A percentile compares a stretch with the other conserved stretches of the same genome.
Conservation (phyloP, 2,329 filamentous ascomycete species). For the Davidsoniella australis region DNA sequence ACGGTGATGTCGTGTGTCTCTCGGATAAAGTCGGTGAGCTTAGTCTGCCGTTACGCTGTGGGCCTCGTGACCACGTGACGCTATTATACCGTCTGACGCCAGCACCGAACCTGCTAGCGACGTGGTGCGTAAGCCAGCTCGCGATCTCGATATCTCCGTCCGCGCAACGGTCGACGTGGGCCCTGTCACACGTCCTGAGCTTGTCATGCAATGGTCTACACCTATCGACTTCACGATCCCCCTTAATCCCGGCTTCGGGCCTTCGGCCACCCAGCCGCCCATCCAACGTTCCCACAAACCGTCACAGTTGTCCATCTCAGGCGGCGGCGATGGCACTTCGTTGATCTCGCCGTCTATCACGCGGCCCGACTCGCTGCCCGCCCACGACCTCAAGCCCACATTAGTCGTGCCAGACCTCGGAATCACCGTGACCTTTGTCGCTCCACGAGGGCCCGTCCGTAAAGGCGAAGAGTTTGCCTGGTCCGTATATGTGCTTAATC, state of each 20-base stretch:
- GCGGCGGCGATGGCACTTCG: constrained; percentile 32
- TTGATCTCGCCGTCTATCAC: constrained; percentile 38
- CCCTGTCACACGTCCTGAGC: constrained; percentile 38
- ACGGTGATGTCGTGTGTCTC: constrained; percentile 29
- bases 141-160: constrained; percentile 42
- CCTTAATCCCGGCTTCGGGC: constrained; percentile 45
- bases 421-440: constrained; percentile 58
- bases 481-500: constrained; percentile 62
- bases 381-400: constrained; percentile 30
- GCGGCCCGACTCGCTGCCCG: constrained; percentile 42
- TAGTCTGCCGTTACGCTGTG: constrained; percentile 40
- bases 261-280: constrained; percentile 33
- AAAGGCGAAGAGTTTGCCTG: constrained; percentile 54
- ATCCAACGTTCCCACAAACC: constrained; percentile 45
- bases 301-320: constrained; percentile 43
- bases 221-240: constrained; percentile 51
- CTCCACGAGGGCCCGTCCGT: constrained; percentile 36
- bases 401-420: constrained; percentile 40
- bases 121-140: constrained; percentile 28
- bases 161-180: constrained; percentile 40
- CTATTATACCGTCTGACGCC: constrained; percentile 53
- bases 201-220: constrained; percentile 52
- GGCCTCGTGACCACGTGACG: constrained; percentile 58
- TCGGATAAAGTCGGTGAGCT: constrained; percentile 26
- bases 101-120: constrained; percentile 23